These are phyloP conservation scores for Trametes pubescens DNA, from an alignment of 1,284 basidiomycete species.

Conservation along the genomic window DNA sequence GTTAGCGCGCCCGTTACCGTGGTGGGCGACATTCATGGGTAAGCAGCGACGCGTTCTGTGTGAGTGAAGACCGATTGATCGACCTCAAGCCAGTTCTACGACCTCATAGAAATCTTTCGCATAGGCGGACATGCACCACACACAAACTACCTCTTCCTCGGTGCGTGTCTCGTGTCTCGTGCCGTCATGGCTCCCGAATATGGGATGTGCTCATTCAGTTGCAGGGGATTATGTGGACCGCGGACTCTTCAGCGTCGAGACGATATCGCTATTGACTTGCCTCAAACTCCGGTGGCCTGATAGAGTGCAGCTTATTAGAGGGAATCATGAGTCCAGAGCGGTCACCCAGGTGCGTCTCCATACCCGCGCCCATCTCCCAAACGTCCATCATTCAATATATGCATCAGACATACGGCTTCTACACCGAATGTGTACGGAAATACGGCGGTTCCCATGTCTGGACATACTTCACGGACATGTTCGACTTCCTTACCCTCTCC, in stretches of 20 bases:
- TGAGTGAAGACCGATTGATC: conserved; percentile 34
- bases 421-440: conserved; percentile 97
- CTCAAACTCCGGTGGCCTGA: conserved; percentile 98
- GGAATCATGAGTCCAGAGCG: conserved; percentile 98
- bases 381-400: conserved; percentile 28
- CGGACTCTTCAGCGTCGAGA: conserved; percentile 97
- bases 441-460: conserved; percentile 97
- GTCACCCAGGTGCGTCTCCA: conserved; percentile 86
- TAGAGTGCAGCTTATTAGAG: conserved; percentile 95
- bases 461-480: conserved; percentile 99
- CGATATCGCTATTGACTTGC: conserved; percentile 96
- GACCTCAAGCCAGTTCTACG: conserved; percentile 92
- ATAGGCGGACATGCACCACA: conserved; percentile 97
- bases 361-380: conserved; percentile 28
- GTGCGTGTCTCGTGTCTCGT: conserved; percentile 54
- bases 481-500: conserved; percentile 97
- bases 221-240: conserved; percentile 96
- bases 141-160: conserved; percentile 98
- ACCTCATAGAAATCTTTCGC: conserved; percentile 98
- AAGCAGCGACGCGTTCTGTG: conserved; percentile 48
- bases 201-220: conserved; percentile 20
- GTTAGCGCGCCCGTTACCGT: conserved; percentile 98
- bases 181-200: conserved; percentile 9
- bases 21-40: conserved; percentile 99
- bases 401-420: conserved; percentile 96